These are phyloP conservation scores for Podospora anserina DNA, from an alignment of 495 filamentous ascomycete genomes.

Conservation along the genomic window DNA sequence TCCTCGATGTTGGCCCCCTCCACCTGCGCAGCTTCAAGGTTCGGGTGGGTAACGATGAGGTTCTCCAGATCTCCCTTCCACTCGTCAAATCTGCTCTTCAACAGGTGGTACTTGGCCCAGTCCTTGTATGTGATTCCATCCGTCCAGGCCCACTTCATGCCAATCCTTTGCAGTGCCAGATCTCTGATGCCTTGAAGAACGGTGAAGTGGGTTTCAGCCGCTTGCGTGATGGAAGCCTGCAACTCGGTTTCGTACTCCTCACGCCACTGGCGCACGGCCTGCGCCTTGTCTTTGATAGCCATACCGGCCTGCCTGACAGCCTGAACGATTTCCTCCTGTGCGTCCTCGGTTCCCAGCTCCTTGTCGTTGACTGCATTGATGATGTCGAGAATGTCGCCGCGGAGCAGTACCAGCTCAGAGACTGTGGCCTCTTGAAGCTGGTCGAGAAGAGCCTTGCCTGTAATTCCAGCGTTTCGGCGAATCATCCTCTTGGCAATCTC, in stretches of 20 bases:
- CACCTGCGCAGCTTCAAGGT: conserved; percentile 64
- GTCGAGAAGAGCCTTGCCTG: conserved; percentile 63
- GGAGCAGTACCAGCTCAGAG: conserved; percentile 61
- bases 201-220: conserved; percentile 75
- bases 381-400: conserved; percentile 60
- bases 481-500: conserved; percentile 58
- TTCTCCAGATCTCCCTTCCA: conserved; percentile 78
- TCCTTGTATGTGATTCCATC: conserved; percentile 94
- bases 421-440: conserved; percentile 65
- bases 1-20: conserved; percentile 68
- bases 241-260: conserved; percentile 69
- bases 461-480: conserved; percentile 41
- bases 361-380: conserved; percentile 51
- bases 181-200: conserved; percentile 84
- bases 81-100: conserved; percentile 78
- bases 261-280: conserved; percentile 76
- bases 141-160: conserved; percentile 97
- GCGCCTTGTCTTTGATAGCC: conserved; percentile 73
- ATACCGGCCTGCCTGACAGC: conserved; percentile 72
- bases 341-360: conserved; percentile 47
- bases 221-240: conserved; percentile 62
- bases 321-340: conserved; percentile 58
- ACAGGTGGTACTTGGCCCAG: conserved; percentile 84
- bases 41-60: conserved; percentile 67
- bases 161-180: conserved; percentile 88